Evolutionary conservation across 192 early-diverging fungal species (phyloP).

Genomic region (Coemansia sp.): DNA sequence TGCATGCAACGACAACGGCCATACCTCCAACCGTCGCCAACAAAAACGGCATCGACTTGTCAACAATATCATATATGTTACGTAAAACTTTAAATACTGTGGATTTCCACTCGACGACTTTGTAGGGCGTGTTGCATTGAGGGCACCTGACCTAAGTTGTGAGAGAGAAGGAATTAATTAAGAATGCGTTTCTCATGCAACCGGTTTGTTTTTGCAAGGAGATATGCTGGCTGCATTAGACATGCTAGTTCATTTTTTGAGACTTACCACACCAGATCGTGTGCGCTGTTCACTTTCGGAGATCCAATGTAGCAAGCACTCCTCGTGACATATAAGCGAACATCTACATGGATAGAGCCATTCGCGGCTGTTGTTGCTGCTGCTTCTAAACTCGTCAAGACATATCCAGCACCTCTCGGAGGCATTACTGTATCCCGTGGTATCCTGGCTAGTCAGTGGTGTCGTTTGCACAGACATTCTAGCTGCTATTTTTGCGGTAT

Average conservation of each 20-base stretch:
- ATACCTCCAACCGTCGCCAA: slow-evolving; percentile 60
- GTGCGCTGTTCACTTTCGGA: slow-evolving; percentile 58
- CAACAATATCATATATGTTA: slow-evolving; percentile 54
- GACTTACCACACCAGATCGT: slow-evolving; percentile 39
- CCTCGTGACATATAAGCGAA: slow-evolving; percentile 74
- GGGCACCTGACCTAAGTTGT: slow-evolving; percentile 66
- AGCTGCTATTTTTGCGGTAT: too few relatives aligned
- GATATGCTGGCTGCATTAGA: too few relatives aligned
- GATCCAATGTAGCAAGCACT: slow-evolving; percentile 75
- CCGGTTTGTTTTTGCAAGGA: background rate
- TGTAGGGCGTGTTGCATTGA: slow-evolving; percentile 65
- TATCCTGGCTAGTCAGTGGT: background rate
- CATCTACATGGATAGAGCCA: slow-evolving; percentile 75
- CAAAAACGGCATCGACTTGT: slow-evolving; percentile 62
- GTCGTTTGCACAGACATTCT: background rate
- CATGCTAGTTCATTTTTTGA: background rate
- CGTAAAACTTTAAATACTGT: slow-evolving; percentile 53
- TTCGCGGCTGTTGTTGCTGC: slow-evolving; percentile 53
- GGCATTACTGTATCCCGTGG: background rate
- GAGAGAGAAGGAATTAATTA: too few relatives aligned
- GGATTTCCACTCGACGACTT: slow-evolving; percentile 57
- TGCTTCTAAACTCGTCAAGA: slow-evolving; percentile 63
- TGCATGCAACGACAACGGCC: slow-evolving; percentile 61
- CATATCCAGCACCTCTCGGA: slow-evolving; percentile 72
- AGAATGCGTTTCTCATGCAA: background rate